A percentile compares a stretch with the other conserved stretches of the same genome.
Evolutionary conservation across 2,329 filamentous ascomycete genomes (phyloP).

Genomic region (Penicillium janthinellum): DNA sequence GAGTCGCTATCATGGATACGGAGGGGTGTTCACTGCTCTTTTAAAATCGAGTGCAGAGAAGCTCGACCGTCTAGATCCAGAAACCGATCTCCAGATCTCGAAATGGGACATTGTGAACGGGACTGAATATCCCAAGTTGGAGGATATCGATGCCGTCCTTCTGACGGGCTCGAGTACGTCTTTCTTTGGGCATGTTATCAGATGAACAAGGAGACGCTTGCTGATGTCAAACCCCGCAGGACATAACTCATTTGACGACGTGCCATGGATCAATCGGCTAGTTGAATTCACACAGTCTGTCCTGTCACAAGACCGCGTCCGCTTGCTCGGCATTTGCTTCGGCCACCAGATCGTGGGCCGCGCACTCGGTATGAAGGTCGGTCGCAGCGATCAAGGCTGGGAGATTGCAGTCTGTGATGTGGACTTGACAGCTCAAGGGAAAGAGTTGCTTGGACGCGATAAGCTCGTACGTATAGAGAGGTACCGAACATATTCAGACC

Average conservation of each 20-base stretch:
- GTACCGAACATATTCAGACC: not conserved
- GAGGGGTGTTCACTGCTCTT: conserved; percentile 67
- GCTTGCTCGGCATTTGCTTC: conserved; percentile 81
- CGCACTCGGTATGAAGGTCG: conserved; percentile 69
- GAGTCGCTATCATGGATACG: conserved; percentile 70
- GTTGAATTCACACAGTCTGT: conserved; percentile 67
- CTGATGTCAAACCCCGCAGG: conserved; percentile 47
- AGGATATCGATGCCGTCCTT: conserved; percentile 77
- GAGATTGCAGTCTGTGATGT: conserved; percentile 76
- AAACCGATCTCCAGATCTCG: conserved; percentile 58
- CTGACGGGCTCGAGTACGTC: conserved; percentile 70
- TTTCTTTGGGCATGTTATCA: not conserved
- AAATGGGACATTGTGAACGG: conserved; percentile 71
- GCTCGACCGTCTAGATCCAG: conserved; percentile 36
- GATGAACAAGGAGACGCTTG: no score
- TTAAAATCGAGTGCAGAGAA: conserved; percentile 57
- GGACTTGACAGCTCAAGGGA: conserved; percentile 68
- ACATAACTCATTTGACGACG: conserved; percentile 71
- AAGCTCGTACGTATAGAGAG: conserved; percentile 52
- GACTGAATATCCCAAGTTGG: conserved; percentile 69
- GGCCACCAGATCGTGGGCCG: conserved; percentile 83
- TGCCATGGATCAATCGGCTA: conserved; percentile 74
- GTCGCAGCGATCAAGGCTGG: conserved; percentile 70
- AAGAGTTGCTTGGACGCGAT: conserved; percentile 69
- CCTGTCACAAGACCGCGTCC: conserved; percentile 63